phyloP scores from a whole-genome alignment of 345 rosid genomes.

The Brassica nigra region DNA sequence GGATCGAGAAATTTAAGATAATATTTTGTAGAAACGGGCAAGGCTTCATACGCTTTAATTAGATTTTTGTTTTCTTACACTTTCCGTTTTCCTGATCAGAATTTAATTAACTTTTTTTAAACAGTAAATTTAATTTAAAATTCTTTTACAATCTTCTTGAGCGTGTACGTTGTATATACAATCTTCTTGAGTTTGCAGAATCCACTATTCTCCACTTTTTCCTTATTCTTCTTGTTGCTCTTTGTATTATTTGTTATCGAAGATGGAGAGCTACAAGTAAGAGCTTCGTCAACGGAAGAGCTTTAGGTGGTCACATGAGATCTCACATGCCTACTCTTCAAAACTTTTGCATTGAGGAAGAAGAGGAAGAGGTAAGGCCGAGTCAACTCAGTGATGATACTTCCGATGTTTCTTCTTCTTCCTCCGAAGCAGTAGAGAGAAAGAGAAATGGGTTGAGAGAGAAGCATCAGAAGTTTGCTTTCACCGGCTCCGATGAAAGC shows the following conservation, averaged over 20 bases:
- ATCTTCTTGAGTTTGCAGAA: constrained; percentile 48
- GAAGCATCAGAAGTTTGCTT: constrained; percentile 63
- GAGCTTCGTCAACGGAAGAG: constrained; percentile 69
- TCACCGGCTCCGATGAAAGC: constrained; percentile 61
- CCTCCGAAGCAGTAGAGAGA: constrained; percentile 34
- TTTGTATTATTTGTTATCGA: neutral
- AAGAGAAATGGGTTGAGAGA: constrained; percentile 47
- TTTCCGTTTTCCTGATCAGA: neutral
- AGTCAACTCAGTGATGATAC: constrained; percentile 50
- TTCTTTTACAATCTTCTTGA: too few relatives aligned
- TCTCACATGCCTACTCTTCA: constrained; percentile 68
- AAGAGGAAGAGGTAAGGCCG: constrained; percentile 23
- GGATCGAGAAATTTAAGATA: neutral
- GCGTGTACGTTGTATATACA: too few relatives aligned
- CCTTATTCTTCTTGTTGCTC: constrained; percentile 13
- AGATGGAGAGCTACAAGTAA: constrained; percentile 74
- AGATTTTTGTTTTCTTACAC: neutral
- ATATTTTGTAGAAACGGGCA: neutral
- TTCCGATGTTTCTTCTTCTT: constrained; percentile 48
- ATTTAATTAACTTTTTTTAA: neutral
- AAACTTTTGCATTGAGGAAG: constrained; percentile 21
- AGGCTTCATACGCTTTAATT: neutral
- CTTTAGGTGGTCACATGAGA: constrained; percentile 86
- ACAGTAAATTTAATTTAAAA: neutral
- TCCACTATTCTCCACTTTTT: constrained; percentile 49